phyloP scores from a whole-genome alignment of 257 asterid genomes.

The Coffea eugenioides region DNA sequence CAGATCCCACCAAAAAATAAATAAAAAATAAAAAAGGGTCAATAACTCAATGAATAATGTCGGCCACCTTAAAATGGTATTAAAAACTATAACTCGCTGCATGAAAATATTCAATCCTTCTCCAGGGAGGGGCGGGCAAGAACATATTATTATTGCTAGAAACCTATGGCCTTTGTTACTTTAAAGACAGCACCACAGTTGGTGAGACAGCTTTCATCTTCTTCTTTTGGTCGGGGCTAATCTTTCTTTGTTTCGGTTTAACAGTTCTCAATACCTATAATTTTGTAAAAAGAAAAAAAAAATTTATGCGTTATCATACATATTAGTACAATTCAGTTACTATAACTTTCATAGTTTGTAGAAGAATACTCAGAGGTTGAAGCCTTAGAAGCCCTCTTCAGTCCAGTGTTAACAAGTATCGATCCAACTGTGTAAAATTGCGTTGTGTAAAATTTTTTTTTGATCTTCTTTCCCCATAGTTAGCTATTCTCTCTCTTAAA shows the following conservation, averaged over 20 bases:
- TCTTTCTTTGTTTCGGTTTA: neutral
- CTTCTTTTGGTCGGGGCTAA: neutral
- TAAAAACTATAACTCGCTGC: neutral
- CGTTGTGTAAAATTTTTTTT: too few species aligned
- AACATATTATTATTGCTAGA: neutral
- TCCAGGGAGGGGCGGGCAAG: too few species aligned
- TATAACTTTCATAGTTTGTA: neutral
- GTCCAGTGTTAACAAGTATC: too few species aligned
- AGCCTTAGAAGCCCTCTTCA: neutral
- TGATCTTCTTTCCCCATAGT: too few species aligned
- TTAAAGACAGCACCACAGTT: too few species aligned
- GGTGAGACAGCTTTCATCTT: neutral
- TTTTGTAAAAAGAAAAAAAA: neutral
- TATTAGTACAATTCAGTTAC: too few species aligned
- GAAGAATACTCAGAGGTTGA: neutral
- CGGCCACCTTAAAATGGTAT: slow-evolving; percentile 9
- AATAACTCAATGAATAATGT: neutral
- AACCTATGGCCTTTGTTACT: neutral
- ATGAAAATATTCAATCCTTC: too few species aligned
- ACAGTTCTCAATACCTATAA: neutral
- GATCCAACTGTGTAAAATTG: too few species aligned
- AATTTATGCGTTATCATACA: neutral
- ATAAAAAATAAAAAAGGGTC: neutral
- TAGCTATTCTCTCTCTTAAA: too few species aligned
- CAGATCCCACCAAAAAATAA: neutral